Conservation (phyloP, 257 asterid genomes). For the Rauvolfia tetraphylla region DNA sequence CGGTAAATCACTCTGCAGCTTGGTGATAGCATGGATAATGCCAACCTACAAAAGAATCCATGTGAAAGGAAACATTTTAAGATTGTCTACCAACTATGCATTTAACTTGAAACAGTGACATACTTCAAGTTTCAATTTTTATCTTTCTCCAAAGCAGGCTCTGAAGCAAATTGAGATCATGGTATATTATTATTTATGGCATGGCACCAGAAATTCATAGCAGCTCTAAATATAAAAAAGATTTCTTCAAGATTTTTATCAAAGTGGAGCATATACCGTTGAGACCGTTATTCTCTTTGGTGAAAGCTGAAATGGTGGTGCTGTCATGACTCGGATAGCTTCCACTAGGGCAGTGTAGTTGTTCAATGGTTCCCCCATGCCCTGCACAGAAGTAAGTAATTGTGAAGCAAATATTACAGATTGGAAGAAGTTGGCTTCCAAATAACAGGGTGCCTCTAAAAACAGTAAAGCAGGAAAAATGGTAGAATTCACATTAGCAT, state of each 20-base stretch:
- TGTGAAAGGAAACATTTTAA: background rate
- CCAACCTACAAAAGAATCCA: slow-evolving; percentile 60
- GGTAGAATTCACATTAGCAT: background rate
- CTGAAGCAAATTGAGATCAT: background rate
- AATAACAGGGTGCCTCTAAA: background rate
- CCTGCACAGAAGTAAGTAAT: slow-evolving; percentile 41
- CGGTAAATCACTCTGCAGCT: slow-evolving; percentile 79
- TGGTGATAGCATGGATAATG: slow-evolving; percentile 74
- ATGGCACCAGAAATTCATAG: background rate
- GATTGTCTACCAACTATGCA: background rate
- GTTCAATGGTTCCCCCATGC: slow-evolving; percentile 96
- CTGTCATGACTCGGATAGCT: slow-evolving; percentile 77
- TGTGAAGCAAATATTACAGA: slow-evolving; percentile 5
- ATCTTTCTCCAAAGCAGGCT: background rate
- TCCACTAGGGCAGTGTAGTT: slow-evolving; percentile 80
- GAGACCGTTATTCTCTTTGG: slow-evolving; percentile 85
- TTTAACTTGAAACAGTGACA: background rate
- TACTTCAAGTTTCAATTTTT: background rate
- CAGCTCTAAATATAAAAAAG: background rate
- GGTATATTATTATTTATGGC: background rate
- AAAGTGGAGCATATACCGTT: slow-evolving; percentile 48
- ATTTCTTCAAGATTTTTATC: background rate
- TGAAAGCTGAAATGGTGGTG: slow-evolving; percentile 77
- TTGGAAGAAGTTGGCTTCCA: background rate
- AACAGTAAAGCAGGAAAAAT: background rate